Evolutionary conservation across 2,329 filamentous ascomycete genomes (phyloP).

Genomic region (Lojkania enalia): DNA sequence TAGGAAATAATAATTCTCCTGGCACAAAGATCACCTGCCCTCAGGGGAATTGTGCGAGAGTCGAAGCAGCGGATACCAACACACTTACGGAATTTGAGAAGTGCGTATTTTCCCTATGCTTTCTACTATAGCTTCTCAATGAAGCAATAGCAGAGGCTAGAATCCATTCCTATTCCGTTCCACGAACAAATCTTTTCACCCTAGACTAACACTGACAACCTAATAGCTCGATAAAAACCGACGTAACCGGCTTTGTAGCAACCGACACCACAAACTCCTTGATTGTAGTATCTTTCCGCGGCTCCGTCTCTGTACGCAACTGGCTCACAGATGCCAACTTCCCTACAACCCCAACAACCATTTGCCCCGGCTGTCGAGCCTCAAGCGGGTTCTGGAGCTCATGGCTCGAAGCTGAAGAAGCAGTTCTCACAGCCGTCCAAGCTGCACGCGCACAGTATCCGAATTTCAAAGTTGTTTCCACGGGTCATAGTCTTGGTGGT

Average conservation of each 20-base stretch:
- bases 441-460: conserved; percentile 54
- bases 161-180: not conserved
- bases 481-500: conserved; percentile 71
- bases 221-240: conserved; percentile 39
- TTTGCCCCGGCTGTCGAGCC: conserved; percentile 54
- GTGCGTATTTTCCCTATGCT: too few relatives aligned
- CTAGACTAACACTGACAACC: conserved; percentile 2
- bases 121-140: not conserved
- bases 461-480: conserved; percentile 58
- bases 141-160: not conserved
- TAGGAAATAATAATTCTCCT: conserved; percentile 51
- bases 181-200: conserved; percentile 1
- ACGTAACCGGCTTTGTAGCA: conserved; percentile 54
- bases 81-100: conserved; percentile 55
- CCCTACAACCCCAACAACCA: conserved; percentile 44
- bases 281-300: conserved; percentile 65
- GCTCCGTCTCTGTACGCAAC: conserved; percentile 62
- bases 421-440: conserved; percentile 51
- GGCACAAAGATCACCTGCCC: conserved; percentile 51
- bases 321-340: conserved; percentile 62
- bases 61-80: conserved; percentile 52
- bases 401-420: conserved; percentile 58
- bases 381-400: conserved; percentile 63
- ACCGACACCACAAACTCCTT: conserved; percentile 52
- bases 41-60: conserved; percentile 52